phyloP scores from a whole-genome alignment of 1,284 basidiomycete species.

The Sphagnurus paluster region DNA sequence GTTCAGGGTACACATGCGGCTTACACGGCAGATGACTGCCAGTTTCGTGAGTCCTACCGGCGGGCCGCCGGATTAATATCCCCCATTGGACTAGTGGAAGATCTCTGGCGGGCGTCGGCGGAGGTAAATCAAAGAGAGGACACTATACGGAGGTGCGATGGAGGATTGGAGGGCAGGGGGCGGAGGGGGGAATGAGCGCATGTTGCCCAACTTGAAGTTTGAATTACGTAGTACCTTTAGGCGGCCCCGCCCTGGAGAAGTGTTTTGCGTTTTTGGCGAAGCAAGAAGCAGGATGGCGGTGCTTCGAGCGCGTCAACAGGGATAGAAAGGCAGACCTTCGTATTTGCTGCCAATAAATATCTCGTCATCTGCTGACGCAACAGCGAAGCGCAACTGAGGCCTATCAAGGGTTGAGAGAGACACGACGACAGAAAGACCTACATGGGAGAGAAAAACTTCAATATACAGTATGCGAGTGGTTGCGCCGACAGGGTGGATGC shows the following conservation, averaged over 20 bases:
- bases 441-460: neutral
- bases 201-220: constrained; percentile 6
- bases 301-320: constrained; percentile 4
- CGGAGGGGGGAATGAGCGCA: neutral
- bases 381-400: neutral
- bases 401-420: constrained; percentile 8
- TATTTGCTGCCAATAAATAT: constrained; percentile 1
- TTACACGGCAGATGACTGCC: constrained; percentile 8
- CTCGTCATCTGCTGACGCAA: constrained; percentile 7
- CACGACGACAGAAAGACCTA: neutral
- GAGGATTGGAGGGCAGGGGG: neutral
- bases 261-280: neutral
- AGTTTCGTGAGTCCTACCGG: constrained; percentile 8
- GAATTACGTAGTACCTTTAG: constrained; percentile 4
- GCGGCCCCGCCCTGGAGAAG: constrained; percentile 6
- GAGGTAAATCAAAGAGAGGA: neutral
- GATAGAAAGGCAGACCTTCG: neutral
- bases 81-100: constrained; percentile 12
- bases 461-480: neutral
- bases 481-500: neutral
- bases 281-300: constrained; percentile 2
- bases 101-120: constrained; percentile 5
- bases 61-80: constrained; percentile 13
- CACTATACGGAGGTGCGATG: neutral
- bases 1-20: constrained; percentile 9